Evolutionary conservation across 805 yeast species (phyloP), one percentile per base, ranked within the genome.

Genomic region (Kurtzmaniella fragi): DNA sequence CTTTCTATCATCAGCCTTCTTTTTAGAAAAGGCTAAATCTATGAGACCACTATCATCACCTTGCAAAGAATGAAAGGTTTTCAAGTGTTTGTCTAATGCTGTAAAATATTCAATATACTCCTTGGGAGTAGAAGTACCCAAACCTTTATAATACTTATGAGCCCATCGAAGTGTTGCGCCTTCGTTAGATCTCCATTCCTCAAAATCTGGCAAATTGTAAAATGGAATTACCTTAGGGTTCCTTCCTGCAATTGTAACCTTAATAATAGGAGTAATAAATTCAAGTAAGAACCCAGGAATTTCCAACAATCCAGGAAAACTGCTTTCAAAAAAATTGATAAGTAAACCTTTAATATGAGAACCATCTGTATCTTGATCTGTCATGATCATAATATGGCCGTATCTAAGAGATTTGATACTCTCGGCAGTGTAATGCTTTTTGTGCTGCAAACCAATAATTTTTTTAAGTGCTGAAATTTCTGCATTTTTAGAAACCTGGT

Each of bases 291-390:
- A 93, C 0, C 95, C 97, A 1, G 97, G 96, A 37, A 91, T 76
- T 42, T 83, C 84, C 25, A 93, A 68, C 47, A 93, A 67, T 2
- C 98, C 99, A 1, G 98, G 98, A 67, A 93, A 93, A 26, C 95
- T 84, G 4, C 91, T 77, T 60, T 91, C 98, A 42, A 93, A 67
- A 54, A 93, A 93, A 59, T 93, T 93, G 54, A 93, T 93, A 42
- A 93, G 77, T 48, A 93, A 74, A 47, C 99, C 99, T 59, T 93
- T 93, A 59, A 93, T 93, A 69, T 93, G 99, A 13, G 95, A 84
- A 44, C 99, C 99, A 73, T 93, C 99, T 52, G 90, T 95, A 87
- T 93, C 99, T 66, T 93, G 99, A 84, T 93, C 99, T 5, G 99
- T 89, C 98, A 93, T 93, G 57, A 93, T 89, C 98, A 93, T 93